phyloP scores from a whole-genome alignment of 257 asterid genomes.

The Solanum acaule region DNA sequence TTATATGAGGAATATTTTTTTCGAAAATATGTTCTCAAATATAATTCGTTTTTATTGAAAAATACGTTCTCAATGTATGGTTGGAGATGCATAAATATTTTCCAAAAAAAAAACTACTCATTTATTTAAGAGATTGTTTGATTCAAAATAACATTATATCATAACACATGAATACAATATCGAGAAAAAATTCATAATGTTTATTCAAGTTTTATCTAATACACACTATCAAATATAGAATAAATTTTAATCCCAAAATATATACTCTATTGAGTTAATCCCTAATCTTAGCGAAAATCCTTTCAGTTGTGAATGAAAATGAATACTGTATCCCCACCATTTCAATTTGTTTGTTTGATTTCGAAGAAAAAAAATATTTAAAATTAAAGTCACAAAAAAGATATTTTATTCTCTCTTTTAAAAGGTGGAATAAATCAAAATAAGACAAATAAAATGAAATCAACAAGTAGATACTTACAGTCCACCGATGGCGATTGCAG shows the following conservation, averaged over 20 bases:
- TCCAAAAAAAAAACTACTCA: no score
- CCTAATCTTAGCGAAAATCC: no score
- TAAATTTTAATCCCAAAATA: neutral
- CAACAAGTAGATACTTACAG: conserved; percentile 26
- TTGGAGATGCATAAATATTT: neutral
- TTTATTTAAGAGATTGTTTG: neutral
- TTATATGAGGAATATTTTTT: neutral
- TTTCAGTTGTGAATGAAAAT: neutral
- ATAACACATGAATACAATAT: neutral
- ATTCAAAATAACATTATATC: neutral
- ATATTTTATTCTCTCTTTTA: no score
- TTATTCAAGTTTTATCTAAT: neutral
- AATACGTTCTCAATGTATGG: neutral
- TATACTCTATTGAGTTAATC: no score
- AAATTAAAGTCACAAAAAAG: neutral
- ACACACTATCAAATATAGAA: neutral
- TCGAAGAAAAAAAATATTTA: no score
- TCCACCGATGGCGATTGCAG: conserved; percentile 80
- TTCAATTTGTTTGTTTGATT: neutral
- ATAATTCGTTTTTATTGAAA: neutral
- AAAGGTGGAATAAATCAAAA: no score
- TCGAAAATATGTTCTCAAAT: neutral
- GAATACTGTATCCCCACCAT: no score
- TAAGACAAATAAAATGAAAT: no score
- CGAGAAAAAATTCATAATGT: neutral